Evolutionary conservation across 2,329 filamentous ascomycete genomes (phyloP).

Genomic region (Talaromyces sp.): DNA sequence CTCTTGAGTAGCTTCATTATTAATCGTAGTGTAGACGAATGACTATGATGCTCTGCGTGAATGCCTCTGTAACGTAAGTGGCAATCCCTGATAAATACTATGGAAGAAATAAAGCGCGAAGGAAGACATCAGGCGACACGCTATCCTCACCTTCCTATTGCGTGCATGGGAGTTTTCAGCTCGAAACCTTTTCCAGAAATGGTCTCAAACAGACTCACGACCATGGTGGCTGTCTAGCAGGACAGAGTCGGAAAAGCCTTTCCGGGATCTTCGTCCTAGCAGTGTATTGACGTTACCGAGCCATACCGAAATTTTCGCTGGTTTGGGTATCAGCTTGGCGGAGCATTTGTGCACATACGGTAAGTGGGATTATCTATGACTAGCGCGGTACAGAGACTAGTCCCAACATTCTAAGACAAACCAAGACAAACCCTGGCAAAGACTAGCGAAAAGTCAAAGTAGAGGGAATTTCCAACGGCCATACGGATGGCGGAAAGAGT

Average conservation of each 20-base stretch:
- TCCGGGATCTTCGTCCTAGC: not conserved
- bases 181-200: not conserved
- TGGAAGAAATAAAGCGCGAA: not conserved
- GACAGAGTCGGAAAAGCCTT: not conserved
- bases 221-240: not conserved
- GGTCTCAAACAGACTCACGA: not conserved
- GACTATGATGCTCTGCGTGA: not conserved
- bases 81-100: not conserved
- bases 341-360: not conserved
- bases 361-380: not conserved
- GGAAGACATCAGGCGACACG: not conserved
- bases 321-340: not conserved
- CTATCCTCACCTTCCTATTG: constrained; percentile 1
- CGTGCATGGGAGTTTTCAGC: not conserved
- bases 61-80: not conserved
- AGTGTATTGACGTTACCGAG: not conserved
- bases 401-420: not conserved
- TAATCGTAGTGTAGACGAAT: not conserved
- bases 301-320: not conserved
- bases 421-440: not conserved
- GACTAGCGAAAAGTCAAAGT: not conserved
- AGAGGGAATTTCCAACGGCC: not conserved
- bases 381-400: not conserved
- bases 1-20: not conserved
- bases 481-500: not conserved